Evolutionary conservation across 495 filamentous ascomycete genomes (phyloP).

Genomic region (Neurospora discreta): DNA sequence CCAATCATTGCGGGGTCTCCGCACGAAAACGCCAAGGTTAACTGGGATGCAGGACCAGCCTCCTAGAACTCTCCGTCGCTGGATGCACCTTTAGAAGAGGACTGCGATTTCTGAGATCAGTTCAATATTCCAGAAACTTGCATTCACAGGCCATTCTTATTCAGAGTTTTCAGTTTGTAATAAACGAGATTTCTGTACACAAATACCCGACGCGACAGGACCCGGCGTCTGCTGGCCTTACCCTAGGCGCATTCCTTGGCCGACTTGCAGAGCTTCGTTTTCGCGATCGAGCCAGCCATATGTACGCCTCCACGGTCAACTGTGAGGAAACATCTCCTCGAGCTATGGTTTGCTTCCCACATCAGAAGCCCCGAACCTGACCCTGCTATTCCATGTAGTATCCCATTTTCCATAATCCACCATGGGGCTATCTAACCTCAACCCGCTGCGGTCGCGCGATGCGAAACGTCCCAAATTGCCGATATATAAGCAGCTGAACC

Average conservation of each 20-base stretch:
- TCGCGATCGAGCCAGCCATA: not conserved
- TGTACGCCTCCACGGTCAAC: not conserved
- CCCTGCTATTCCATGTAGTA: not conserved
- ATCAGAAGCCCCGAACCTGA: not conserved
- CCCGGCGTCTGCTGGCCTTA: not conserved
- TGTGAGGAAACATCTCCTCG: not conserved
- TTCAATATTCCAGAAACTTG: not conserved
- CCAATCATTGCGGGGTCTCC: not conserved
- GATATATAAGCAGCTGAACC: conserved; percentile 27
- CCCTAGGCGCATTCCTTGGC: not conserved
- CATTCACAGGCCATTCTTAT: not conserved
- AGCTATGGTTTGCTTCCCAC: not conserved
- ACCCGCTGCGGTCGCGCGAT: conserved; percentile 24
- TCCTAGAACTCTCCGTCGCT: not conserved
- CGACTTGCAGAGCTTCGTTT: not conserved
- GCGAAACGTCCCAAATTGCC: conserved; percentile 28
- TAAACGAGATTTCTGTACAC: not conserved
- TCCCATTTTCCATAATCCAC: not conserved
- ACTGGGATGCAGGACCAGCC: not conserved
- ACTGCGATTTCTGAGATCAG: not conserved
- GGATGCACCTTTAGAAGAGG: not conserved
- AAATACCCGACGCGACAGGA: not conserved
- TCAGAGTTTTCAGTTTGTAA: not conserved
- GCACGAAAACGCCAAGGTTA: not conserved
- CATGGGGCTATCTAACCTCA: conserved; percentile 22